phyloP scores from a whole-genome alignment of 1,284 basidiomycete genomes.

The Anthracocystis setariae region DNA sequence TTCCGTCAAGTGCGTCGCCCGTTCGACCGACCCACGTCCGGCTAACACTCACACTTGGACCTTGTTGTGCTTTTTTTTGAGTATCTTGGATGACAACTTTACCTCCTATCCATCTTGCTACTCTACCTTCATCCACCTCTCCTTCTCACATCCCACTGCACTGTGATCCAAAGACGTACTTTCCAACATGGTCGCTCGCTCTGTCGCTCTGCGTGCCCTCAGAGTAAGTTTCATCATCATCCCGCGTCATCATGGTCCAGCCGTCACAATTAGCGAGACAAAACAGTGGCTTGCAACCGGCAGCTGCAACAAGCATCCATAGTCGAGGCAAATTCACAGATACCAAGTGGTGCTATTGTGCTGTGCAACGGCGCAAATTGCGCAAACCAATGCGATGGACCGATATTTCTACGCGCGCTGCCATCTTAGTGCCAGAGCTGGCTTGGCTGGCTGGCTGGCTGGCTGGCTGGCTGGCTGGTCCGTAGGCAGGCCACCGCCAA shows the following conservation, averaged over 20 bases:
- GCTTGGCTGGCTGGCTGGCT: too few species aligned
- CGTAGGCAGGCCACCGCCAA: background rate
- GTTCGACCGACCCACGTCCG: constrained; percentile 1
- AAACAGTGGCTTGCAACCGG: background rate
- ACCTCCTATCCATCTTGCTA: constrained; percentile 5
- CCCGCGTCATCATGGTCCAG: background rate
- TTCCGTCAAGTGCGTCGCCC: background rate
- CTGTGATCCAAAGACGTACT: background rate
- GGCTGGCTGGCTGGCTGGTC: background rate
- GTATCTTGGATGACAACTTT: background rate
- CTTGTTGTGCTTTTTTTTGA: constrained; percentile 1
- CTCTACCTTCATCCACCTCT: constrained; percentile 6
- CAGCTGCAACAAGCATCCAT: background rate
- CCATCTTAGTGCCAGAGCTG: too few species aligned
- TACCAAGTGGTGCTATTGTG: too few species aligned
- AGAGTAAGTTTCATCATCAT: constrained; percentile 35
- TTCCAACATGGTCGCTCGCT: constrained; percentile 47
- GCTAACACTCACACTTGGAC: background rate
- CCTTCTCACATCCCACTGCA: background rate
- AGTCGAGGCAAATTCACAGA: background rate
- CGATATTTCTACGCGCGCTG: background rate
- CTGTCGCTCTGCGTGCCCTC: constrained; percentile 43
- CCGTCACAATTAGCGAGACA: background rate
- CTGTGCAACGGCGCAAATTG: too few species aligned
- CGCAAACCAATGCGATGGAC: background rate